Evolutionary conservation across 441 rosid genomes (phyloP).

Genomic region (Gossypium laxum): DNA sequence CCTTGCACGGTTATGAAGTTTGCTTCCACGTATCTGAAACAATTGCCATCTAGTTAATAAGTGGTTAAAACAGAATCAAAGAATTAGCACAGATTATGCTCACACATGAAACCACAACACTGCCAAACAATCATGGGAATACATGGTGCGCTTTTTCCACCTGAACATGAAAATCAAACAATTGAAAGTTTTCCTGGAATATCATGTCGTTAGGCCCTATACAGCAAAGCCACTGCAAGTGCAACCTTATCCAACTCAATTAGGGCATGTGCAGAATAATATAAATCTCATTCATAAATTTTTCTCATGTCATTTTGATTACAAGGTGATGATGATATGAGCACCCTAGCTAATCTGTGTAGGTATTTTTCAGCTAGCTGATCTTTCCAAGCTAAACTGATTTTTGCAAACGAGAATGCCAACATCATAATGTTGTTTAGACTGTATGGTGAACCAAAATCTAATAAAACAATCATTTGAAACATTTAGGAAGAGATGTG

Average conservation of each 20-base stretch:
- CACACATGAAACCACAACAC: background rate
- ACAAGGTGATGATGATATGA: background rate
- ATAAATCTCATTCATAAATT: background rate
- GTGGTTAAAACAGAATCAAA: too few relatives aligned
- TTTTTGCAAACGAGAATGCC: background rate
- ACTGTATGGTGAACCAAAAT: background rate
- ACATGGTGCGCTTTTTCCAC: background rate
- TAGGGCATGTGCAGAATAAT: background rate
- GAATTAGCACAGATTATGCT: too few relatives aligned
- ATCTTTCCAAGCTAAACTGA: background rate
- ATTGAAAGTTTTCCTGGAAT: background rate
- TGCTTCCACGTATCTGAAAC: constrained; percentile 84
- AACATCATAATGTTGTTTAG: background rate
- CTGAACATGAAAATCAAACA: background rate
- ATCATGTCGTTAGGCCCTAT: background rate
- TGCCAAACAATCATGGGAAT: background rate
- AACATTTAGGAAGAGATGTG: background rate
- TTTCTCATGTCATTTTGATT: background rate
- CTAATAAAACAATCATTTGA: background rate
- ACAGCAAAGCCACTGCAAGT: background rate
- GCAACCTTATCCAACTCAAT: background rate
- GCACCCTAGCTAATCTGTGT: background rate
- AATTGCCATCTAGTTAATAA: background rate
- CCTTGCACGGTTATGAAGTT: constrained; percentile 88
- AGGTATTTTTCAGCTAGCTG: background rate